Conservation (phyloP, 2,329 filamentous ascomycete species). For the Pestalotiopsis sp. region DNA sequence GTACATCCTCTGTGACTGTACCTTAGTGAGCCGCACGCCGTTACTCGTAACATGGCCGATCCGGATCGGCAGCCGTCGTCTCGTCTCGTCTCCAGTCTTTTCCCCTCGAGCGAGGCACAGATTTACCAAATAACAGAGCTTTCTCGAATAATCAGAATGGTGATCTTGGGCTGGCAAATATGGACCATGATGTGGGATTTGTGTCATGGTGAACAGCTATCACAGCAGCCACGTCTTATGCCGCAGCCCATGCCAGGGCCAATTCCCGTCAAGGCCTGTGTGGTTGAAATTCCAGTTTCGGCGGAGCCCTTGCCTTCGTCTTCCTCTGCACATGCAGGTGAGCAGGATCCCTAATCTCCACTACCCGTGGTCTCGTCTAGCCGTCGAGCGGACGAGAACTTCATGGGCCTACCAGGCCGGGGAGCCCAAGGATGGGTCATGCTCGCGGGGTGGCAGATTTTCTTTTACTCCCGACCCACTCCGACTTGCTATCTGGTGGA, state of each 20-base stretch:
- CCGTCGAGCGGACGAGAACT: conserved; percentile 3
- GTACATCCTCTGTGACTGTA: background rate
- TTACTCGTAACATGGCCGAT: background rate
- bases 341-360: conserved; percentile 3
- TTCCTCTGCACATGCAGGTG: conserved; percentile 12
- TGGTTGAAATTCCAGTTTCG: conserved; percentile 4
- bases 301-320: conserved; percentile 13
- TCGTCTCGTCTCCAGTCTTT: background rate
- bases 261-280: conserved; percentile 2
- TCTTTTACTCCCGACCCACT: background rate
- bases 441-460: background rate
- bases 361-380: conserved; percentile 5
- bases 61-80: background rate
- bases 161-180: background rate
- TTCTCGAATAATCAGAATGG: background rate
- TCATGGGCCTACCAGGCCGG: conserved; percentile 4
- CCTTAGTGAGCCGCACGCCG: conserved; percentile 4
- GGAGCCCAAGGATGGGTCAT: background rate
- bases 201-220: conserved; percentile 17
- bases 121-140: background rate
- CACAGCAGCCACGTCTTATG: conserved; percentile 12
- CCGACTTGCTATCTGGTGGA: background rate
- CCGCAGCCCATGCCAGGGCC: background rate
- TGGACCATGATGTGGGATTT: conserved; percentile 16
- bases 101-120: background rate